Percentiles rank a stretch among this genome's conserved stretches.
Conservation (phyloP, 306 rosid genomes). For the Sindora glabra region DNA sequence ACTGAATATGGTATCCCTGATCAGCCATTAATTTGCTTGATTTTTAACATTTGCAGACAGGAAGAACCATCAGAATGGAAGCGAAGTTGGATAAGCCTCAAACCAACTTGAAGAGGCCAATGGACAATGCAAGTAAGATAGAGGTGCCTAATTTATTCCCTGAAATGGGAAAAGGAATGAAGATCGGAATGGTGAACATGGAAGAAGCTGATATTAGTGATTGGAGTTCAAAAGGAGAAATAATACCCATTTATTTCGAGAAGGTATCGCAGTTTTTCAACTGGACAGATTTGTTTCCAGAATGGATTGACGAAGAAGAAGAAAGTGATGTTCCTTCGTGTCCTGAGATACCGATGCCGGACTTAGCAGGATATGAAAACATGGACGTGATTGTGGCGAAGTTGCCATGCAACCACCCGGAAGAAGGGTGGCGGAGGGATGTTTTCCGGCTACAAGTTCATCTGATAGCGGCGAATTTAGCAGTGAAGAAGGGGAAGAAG, state of each 20-base stretch:
- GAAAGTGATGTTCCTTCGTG: slow-evolving; percentile 71
- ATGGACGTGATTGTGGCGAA: slow-evolving; percentile 68
- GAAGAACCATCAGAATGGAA: slow-evolving; percentile 46
- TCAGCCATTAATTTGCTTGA: neutral
- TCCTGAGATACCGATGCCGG: slow-evolving; percentile 86
- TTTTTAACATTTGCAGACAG: slow-evolving; percentile 28
- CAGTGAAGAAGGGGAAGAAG: slow-evolving; percentile 49
- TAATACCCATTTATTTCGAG: slow-evolving; percentile 32
- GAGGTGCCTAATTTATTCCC: slow-evolving; percentile 51
- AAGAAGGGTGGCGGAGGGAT: slow-evolving; percentile 69
- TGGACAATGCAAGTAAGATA: slow-evolving; percentile 31
- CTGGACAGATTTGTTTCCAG: slow-evolving; percentile 87
- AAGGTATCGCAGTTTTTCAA: slow-evolving; percentile 57
- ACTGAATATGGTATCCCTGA: neutral
- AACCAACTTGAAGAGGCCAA: slow-evolving; percentile 1
- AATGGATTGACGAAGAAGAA: slow-evolving; percentile 96
- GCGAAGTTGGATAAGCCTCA: slow-evolving; percentile 44
- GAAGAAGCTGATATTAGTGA: slow-evolving; percentile 44
- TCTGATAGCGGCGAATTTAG: slow-evolving; percentile 59
- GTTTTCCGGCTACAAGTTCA: slow-evolving; percentile 75
- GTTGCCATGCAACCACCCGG: slow-evolving; percentile 61
- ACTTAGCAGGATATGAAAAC: slow-evolving; percentile 19
- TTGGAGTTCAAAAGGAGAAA: slow-evolving; percentile 39
- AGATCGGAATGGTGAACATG: slow-evolving; percentile 81
- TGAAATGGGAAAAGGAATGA: slow-evolving; percentile 42